Base-by-base conservation (phyloP, 495 filamentous ascomycete species). In the Annulohypoxylon stygium region DNA sequence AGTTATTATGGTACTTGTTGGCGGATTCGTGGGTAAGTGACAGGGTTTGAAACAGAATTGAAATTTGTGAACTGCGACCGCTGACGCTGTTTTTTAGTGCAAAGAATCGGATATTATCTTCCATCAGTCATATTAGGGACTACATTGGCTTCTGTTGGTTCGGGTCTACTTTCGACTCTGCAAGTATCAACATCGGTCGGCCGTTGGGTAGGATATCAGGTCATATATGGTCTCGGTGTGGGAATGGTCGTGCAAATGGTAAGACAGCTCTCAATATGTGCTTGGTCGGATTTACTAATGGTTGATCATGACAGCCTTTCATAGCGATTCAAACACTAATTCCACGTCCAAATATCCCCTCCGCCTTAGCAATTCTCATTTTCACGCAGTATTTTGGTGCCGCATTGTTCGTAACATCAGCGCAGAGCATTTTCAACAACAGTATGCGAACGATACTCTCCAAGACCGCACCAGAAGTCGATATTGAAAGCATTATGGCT, bases 151-250 rank as follows among this genome's bases (percentile, higher is more conserved):
- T 53, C 58, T 12, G 53, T 36, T 11, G 50, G 74, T 1, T 51
- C 37, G 3, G 83, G 81, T 11, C 71, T 87, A 8, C 75, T 84
- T 10, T 74, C 69, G 0, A 75, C 82, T 0, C 37, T 63, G 23
- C 43, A 54, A 1, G 18, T 43, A 30, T 20, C 36, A 25, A 85
- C 83, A 10, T 67, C 81, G 10, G 54, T 66, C 2, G 75, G 78
- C 3, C 60, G 82, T 70, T 89, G 86, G 86, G 78, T 86, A 33
- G 84, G 86, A 0, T 87, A 85, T 57, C 84, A 87, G 58, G 81
- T 87, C 7, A 71, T 89, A 2, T 74, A 79, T 3, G 86, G 86
- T 14, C 68, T 79, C 7, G 85, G 83, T 5, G 74, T 72, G 23
- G 85, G 85, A 2, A 68, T 78, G 12, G 83, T 78, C 0, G 77